Percentiles rank a stretch among this genome's conserved stretches.
Conservation (phyloP, 1,284 basidiomycete species). For the Tilletiaria anomala region DNA sequence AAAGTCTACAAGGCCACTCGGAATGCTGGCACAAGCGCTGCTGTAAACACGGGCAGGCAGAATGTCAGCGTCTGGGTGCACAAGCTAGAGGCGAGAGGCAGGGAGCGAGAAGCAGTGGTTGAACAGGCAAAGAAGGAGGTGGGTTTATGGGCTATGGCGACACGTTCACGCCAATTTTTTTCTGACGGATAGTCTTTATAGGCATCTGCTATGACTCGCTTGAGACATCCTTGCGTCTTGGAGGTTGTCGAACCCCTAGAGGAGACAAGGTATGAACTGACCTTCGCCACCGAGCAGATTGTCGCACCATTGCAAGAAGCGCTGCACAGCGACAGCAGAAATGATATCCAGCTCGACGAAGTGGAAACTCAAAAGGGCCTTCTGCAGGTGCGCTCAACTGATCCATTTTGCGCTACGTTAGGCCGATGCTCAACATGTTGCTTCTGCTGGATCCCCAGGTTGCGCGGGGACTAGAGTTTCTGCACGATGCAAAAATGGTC, state of each 20-base stretch:
- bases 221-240: conserved; percentile 88
- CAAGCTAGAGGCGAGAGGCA: conserved; percentile 12
- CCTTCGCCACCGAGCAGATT: conserved; percentile 75
- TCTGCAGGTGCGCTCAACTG: conserved; percentile 78
- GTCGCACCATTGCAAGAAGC: conserved; percentile 14
- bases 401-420: conserved; percentile 51
- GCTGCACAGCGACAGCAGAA: conserved; percentile 10
- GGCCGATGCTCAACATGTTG: background rate
- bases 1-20: conserved; percentile 26
- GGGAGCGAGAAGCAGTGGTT: conserved; percentile 10
- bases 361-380: conserved; percentile 87
- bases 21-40: conserved; percentile 9
- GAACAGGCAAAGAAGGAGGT: conserved; percentile 35
- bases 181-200: conserved; percentile 35
- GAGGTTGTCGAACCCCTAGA: conserved; percentile 98
- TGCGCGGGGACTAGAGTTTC: conserved; percentile 78
- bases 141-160: background rate
- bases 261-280: conserved; percentile 66
- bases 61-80: conserved; percentile 24
- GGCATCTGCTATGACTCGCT: conserved; percentile 68
- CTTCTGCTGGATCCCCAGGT: conserved; percentile 47
- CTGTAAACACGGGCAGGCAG: background rate
- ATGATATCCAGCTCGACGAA: conserved; percentile 30
- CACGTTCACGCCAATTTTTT: background rate
- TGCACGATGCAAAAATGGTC: conserved; percentile 77